Percentiles rank a stretch among this genome's conserved stretches.
These are phyloP conservation scores for Hamigera avellanea DNA, from an alignment of 495 filamentous ascomycete species.

Conservation along the genomic window DNA sequence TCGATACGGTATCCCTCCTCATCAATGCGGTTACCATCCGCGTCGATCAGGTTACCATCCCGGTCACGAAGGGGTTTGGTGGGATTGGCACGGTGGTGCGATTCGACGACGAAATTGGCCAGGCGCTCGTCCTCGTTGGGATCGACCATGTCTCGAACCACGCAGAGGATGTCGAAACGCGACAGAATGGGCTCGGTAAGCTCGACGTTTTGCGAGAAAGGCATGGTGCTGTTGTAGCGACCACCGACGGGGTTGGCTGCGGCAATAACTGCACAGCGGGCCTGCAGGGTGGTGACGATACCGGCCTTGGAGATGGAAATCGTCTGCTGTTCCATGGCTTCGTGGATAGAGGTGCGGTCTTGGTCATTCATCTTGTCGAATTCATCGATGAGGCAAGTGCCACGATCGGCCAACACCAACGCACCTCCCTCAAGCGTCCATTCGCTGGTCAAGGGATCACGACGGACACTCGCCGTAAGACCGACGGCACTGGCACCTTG, in stretches of 20 bases:
- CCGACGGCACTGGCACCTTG: conserved; percentile 96
- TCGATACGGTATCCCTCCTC: conserved; percentile 34
- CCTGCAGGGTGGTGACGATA: conserved; percentile 95
- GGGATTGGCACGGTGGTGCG: conserved; percentile 84
- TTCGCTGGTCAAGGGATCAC: conserved; percentile 90
- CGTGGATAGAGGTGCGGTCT: conserved; percentile 95
- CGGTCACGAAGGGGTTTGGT: conserved; percentile 39
- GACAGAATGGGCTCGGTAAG: conserved; percentile 96
- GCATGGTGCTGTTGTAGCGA: conserved; percentile 91
- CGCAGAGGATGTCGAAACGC: conserved; percentile 96
- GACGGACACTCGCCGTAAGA: conserved; percentile 93
- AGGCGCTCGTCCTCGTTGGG: conserved; percentile 90
- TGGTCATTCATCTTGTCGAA: conserved; percentile 99
- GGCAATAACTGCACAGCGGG: conserved; percentile 94
- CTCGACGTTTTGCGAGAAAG: conserved; percentile 92
- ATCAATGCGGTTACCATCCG: conserved; percentile 40
- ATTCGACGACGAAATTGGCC: conserved; percentile 88
- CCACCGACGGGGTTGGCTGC: conserved; percentile 96
- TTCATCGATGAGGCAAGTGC: conserved; percentile 95
- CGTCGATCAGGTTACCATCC: conserved; percentile 49
- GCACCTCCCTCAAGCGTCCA: conserved; percentile 98
- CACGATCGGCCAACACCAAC: conserved; percentile 87
- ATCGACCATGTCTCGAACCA: conserved; percentile 96
- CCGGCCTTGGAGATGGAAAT: conserved; percentile 99
- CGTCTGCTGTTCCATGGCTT: conserved; percentile 99